These are phyloP conservation scores for Thielaviopsis musarum DNA, from an alignment of 2,329 filamentous ascomycete genomes.

Conservation along the genomic window DNA sequence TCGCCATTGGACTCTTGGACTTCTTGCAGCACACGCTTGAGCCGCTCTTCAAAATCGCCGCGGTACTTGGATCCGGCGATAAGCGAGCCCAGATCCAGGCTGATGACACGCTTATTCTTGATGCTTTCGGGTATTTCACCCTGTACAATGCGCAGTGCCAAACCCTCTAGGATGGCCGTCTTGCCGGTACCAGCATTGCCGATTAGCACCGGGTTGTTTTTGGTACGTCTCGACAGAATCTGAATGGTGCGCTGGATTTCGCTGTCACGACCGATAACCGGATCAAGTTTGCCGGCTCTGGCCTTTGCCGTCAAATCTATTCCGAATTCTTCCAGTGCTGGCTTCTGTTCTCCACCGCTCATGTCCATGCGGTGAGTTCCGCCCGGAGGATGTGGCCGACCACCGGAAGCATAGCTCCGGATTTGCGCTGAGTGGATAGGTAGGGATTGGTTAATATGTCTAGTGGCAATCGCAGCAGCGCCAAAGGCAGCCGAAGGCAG, in stretches of 20 bases:
- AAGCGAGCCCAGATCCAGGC: constrained; percentile 74
- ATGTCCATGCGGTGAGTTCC: constrained; percentile 91
- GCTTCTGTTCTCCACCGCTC: constrained; percentile 57
- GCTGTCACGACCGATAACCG: constrained; percentile 80
- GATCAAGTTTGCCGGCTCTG: constrained; percentile 78
- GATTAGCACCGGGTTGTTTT: constrained; percentile 93
- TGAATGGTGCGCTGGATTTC: constrained; percentile 94
- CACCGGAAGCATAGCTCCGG: constrained; percentile 44
- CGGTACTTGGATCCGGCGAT: constrained; percentile 93
- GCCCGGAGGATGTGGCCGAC: constrained; percentile 70
- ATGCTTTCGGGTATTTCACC: constrained; percentile 93
- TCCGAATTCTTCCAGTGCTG: constrained; percentile 80
- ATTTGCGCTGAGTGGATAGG: constrained; percentile 11
- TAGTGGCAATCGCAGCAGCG: constrained; percentile 20
- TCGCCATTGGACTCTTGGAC: constrained; percentile 77
- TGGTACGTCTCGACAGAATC: constrained; percentile 78
- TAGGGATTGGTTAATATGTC: constrained; percentile 16
- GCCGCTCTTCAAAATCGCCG: constrained; percentile 86
- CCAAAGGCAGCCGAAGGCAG: constrained; percentile 6
- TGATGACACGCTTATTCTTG: constrained; percentile 81
- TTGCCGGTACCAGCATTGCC: constrained; percentile 84
- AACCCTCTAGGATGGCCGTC: constrained; percentile 79
- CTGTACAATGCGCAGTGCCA: constrained; percentile 75
- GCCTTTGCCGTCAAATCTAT: constrained; percentile 77
- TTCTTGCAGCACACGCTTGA: constrained; percentile 83